A percentile compares a stretch with the other conserved stretches of the same genome.
Evolutionary conservation across 495 filamentous ascomycete species (phyloP).

Genomic region (Penicillium coprophilum): DNA sequence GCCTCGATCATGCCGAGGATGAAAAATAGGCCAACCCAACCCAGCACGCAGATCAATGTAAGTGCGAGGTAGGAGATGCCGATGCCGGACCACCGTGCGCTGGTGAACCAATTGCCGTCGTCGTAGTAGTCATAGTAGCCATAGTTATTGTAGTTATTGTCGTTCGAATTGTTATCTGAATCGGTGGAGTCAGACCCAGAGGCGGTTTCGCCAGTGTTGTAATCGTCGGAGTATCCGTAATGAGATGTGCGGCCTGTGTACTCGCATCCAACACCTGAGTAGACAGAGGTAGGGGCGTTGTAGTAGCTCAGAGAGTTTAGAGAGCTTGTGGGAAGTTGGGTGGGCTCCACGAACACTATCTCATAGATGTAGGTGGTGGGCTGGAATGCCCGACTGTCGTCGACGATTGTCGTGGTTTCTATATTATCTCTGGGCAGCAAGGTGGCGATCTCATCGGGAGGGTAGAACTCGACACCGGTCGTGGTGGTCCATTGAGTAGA

Average conservation of each 20-base stretch:
- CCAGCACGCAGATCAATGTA: conserved; percentile 38
- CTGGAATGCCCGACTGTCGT: conserved; percentile 25
- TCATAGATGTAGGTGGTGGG: conserved; percentile 32
- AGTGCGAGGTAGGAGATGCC: conserved; percentile 35
- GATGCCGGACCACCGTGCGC: conserved; percentile 16
- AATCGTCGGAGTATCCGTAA: background rate
- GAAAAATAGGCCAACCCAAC: conserved; percentile 45
- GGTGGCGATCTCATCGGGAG: conserved; percentile 14
- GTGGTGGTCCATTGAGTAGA: conserved; percentile 33
- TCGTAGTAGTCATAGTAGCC: conserved; percentile 18
- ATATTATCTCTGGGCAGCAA: conserved; percentile 25
- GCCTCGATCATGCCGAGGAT: conserved; percentile 50
- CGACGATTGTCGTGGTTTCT: conserved; percentile 33
- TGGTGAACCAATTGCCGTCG: conserved; percentile 27
- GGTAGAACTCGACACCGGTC: conserved; percentile 21
- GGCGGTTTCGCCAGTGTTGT: too few relatives aligned
- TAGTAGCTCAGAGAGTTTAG: conserved; percentile 26
- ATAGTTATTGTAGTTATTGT: too few relatives aligned
- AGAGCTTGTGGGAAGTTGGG: conserved; percentile 27
- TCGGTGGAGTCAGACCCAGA: conserved; percentile 10
- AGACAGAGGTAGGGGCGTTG: conserved; percentile 21
- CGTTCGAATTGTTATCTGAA: too few relatives aligned
- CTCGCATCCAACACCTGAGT: conserved; percentile 16
- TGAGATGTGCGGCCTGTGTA: conserved; percentile 13
- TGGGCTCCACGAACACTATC: conserved; percentile 34